Evolutionary conservation across 805 yeast species (phyloP), one percentile per base, ranked within the genome.

Genomic region (Starmerella apis): DNA sequence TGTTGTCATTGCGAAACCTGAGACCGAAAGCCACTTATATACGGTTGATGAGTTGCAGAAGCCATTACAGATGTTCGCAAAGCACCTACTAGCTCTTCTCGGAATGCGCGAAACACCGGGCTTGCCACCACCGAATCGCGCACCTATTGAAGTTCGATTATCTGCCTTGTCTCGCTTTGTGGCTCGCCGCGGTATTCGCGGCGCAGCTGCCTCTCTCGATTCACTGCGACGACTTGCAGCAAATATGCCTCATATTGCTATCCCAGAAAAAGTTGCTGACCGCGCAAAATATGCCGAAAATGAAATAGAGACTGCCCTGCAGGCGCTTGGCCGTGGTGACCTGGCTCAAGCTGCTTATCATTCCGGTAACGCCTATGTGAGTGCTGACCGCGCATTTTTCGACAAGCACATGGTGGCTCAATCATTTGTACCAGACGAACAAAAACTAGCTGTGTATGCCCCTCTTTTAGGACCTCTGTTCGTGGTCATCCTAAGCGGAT

Each of bases 391-490:
- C 42, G 96, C 97, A 0, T 90, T 90, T 60, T 90, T 90, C 64
- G 94, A 90, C 58, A 84, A 85, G 59, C 88, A 83, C 64, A 90
- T 92, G 96, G 86, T 92, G 25, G 94, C 86, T 61, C 96, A 90
- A 63, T 86, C 83, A 49, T 87, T 84, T 65, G 86, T 88, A 71
- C 97, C 98, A 0, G 90, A 84, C 56, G 96, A 90, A 64, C 98
- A 90, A 63, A 88, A 86, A 64, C 72, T 92, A 61, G 97, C 98
- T 0, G 95, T 92, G 1, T 92, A 87, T 58, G 70, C 86, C 61
- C 98, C 98, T 0, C 68, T 90, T 41, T 64, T 88, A 31, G 97
- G 97, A 0, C 98, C 98, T 1, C 69, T 87, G 31, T 68, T 76
- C 1, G 76, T 90, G 23, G 87, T 92, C 20, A 62, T 69, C 30